Evolutionary conservation across 164 flowering plant genomes (phyloP), one percentile per base, ranked within the genome.

Genomic region (Nymphaea thermarum): DNA sequence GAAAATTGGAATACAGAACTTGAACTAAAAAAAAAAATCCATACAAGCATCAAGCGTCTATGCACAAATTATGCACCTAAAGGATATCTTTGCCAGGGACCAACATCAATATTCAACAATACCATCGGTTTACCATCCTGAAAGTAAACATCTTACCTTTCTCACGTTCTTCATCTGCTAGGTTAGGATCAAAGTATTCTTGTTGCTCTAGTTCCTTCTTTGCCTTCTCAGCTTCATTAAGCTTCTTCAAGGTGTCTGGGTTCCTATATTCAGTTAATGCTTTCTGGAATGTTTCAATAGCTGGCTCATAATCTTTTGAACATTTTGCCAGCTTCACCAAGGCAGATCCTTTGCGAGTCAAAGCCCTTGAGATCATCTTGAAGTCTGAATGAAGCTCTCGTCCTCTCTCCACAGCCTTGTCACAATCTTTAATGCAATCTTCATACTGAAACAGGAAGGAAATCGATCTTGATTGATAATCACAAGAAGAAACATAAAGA

Each of bases 211-310:
- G 77, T 0, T 90, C 99, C 74, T 88, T 95, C 85, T 86, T 95
- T 25, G 97, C 97, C 68, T 76, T 91, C 83, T 95, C 94, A 57
- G 99, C 99, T 1, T 95, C 99, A 79, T 88, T 92, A 36, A 88
- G 86, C 78, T 74, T 95, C 77, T 92, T 92, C 78, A 92, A 67
- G 8, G 99, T 95, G 66, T 95, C 98, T 45, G 99, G 94, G 69
- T 95, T 95, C 42, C 96, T 88, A 71, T 95, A 98, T 80, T 95
- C 99, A 0, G 98, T 95, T 16, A 95, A 87, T 47, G 99, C 98
- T 75, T 92, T 95, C 78, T 95, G 99, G 82, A 84, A 95, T 18
- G 86, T 70, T 78, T 92, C 96, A 80, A 95, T 95, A 3, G 96
- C 98, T 71, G 87, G 87, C 6, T 90, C 99, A 71, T 70, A 92